phyloP scores from a whole-genome alignment of 768 basidiomycete genomes.

The Kwoniella europaea region DNA sequence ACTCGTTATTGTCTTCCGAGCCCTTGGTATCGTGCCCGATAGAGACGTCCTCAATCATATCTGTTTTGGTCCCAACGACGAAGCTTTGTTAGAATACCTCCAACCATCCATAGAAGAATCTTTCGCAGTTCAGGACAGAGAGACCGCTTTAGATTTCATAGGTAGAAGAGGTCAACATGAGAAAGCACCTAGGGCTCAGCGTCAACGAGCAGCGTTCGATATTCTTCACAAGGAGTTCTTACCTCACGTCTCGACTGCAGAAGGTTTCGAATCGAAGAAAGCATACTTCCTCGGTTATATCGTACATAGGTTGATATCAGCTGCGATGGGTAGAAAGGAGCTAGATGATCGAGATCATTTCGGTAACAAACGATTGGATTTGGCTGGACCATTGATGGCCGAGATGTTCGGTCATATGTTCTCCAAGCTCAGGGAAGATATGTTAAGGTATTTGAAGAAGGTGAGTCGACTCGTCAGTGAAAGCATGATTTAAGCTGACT shows the following conservation, averaged over 20 bases:
- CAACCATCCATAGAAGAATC: conserved; percentile 99
- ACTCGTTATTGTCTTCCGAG: conserved; percentile 98
- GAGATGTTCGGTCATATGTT: conserved; percentile 97
- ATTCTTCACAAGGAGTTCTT: conserved; percentile 98
- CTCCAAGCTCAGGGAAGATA: conserved; percentile 93
- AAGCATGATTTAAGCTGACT: conserved; percentile 7
- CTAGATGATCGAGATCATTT: conserved; percentile 99
- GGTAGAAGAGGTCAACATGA: conserved; percentile 79
- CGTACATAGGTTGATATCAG: conserved; percentile 93
- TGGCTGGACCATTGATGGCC: conserved; percentile 94
- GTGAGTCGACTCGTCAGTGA: conserved; percentile 59
- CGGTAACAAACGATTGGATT: conserved; percentile 94
- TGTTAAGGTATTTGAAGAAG: conserved; percentile 96
- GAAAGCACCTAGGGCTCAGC: conserved; percentile 35
- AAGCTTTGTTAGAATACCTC: conserved; percentile 95
- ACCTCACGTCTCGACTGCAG: conserved; percentile 93
- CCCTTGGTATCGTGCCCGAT: conserved; percentile 94
- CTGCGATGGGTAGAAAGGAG: conserved; percentile 90
- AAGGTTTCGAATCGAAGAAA: conserved; percentile 96
- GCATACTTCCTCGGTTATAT: conserved; percentile 99
- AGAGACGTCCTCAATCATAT: conserved; percentile 97
- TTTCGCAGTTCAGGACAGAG: conserved; percentile 96
- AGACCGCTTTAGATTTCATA: conserved; percentile 82
- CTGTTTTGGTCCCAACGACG: conserved; percentile 95
- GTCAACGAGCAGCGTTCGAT: conserved; percentile 85